A percentile compares a stretch with the other conserved stretches of the same genome.
Evolutionary conservation across 148 eudicot genomes (phyloP).

Genomic region (Limonium bicolor): DNA sequence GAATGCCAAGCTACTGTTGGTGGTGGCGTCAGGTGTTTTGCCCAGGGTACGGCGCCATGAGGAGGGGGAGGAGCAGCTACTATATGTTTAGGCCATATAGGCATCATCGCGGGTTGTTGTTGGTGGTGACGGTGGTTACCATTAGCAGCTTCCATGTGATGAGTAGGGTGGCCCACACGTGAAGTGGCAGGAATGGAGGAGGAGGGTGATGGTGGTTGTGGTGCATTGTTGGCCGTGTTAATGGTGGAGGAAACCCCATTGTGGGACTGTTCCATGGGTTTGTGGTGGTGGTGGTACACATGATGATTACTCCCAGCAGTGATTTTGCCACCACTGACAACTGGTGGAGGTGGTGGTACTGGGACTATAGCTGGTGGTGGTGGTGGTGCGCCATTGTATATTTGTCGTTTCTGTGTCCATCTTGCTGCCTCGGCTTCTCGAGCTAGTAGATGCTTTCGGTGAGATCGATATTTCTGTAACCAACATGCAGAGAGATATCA

Average conservation of each 20-base stretch:
- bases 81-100: conserved; percentile 50
- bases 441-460: conserved; percentile 69
- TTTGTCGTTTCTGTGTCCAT: conserved; percentile 73
- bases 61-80: conserved; percentile 22
- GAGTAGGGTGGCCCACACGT: conserved; percentile 90
- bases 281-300: too few relatives aligned
- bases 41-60: conserved; percentile 22
- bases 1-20: conserved; percentile 48
- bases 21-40: conserved; percentile 18
- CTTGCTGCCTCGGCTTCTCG: conserved; percentile 85
- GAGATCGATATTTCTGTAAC: conserved; percentile 81
- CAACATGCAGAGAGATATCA: background rate
- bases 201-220: conserved; percentile 13
- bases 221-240: conserved; percentile 29
- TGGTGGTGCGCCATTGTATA: conserved; percentile 29
- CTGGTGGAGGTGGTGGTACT: conserved; percentile 9
- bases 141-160: conserved; percentile 13
- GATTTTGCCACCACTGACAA: conserved; percentile 6
- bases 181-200: conserved; percentile 62
- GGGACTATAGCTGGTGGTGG: conserved; percentile 13
- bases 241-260: conserved; percentile 66
- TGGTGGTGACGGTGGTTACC: too few relatives aligned
- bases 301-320: too few relatives aligned
- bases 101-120: conserved; percentile 29
- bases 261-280: conserved; percentile 53